Base-by-base conservation (phyloP, 495 filamentous ascomycete species). In the Neurospora pannonica region DNA sequence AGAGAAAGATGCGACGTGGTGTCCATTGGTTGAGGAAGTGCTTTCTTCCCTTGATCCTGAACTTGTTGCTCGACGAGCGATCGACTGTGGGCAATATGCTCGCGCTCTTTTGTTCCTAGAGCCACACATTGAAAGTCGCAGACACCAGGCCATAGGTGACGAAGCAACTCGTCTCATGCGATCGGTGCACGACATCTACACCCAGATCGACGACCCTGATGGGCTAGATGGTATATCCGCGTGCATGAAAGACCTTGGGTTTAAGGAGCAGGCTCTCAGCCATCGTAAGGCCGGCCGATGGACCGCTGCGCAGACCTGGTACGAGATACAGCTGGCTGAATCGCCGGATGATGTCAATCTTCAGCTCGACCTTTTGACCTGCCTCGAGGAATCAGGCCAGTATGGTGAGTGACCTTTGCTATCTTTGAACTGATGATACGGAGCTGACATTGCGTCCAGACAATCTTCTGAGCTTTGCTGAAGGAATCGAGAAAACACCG, bases 261-360 rank as follows among this genome's bases (percentile, higher is more conserved):
- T 97, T 71, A 93, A 97, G 67, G 95, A 98, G 78, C 95, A 99
- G 77, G 89, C 97, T 40, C 85, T 97, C 71, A 94, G 95, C 76
- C 94, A 98, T 80, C 89, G 91, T 42, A 98, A 97, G 79, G 92
- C 94, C 42, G 95, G 94, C n/a, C 88, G 95, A 79, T 99, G 95
- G 96, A 93, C 93, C n/a, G 94, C 96, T 70, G 97, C 93, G 60
- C 95, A 98, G 83, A 96, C 92, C 76, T 99, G 96, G 96, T 98
- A 98, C 81, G 94, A 98, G 79, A 87, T 97, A 42, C 89, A 92
- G 74, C 87, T 97, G 43, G 91, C 90, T 8, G 90, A 95, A 75
- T 88, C 91, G 62, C 94, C 97, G 1, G 85, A 90, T 60, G 90
- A 97, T 81, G 75, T 87, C 31, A 90, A 96, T 62, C 86, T 91